These are phyloP conservation scores for Solanum chacoense DNA, from an alignment of 305 asterid genomes.

Conservation along the genomic window DNA sequence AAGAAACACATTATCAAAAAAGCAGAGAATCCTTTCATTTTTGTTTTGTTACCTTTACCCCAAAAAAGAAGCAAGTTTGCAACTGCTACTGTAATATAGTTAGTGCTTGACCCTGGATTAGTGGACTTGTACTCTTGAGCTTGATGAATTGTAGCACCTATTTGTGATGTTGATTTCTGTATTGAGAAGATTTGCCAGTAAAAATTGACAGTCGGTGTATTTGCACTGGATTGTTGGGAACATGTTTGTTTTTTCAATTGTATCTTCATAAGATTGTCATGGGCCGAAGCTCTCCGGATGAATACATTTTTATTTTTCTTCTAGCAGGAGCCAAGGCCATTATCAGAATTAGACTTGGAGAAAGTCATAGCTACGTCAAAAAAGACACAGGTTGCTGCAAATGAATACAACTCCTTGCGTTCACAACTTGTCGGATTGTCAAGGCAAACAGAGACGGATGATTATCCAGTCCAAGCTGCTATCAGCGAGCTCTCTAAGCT, in stretches of 20 bases:
- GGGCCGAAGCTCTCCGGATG: neutral
- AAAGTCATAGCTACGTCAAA: constrained; percentile 43
- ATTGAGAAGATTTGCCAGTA: neutral
- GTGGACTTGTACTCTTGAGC: neutral
- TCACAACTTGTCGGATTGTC: constrained; percentile 34
- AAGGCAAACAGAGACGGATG: constrained; percentile 30
- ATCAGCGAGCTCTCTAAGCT: constrained; percentile 68
- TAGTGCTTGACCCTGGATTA: neutral
- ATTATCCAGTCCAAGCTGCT: constrained; percentile 57
- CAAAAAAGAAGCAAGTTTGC: neutral
- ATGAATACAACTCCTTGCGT: constrained; percentile 34
- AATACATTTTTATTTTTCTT: neutral
- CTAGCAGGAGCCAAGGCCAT: constrained; percentile 49
- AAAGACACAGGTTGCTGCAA: constrained; percentile 60
- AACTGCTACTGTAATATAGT: neutral
- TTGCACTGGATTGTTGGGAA: neutral
- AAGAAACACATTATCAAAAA: neutral
- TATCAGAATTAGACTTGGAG: constrained; percentile 56
- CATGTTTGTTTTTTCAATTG: neutral
- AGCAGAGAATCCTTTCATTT: neutral
- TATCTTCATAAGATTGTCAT: neutral
- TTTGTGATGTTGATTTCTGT: neutral
- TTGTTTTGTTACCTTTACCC: neutral
- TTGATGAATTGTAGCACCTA: neutral
- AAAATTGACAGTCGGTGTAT: neutral